phyloP scores from a whole-genome alignment of 306 rosid genomes.

The Corylus heterophylla region DNA sequence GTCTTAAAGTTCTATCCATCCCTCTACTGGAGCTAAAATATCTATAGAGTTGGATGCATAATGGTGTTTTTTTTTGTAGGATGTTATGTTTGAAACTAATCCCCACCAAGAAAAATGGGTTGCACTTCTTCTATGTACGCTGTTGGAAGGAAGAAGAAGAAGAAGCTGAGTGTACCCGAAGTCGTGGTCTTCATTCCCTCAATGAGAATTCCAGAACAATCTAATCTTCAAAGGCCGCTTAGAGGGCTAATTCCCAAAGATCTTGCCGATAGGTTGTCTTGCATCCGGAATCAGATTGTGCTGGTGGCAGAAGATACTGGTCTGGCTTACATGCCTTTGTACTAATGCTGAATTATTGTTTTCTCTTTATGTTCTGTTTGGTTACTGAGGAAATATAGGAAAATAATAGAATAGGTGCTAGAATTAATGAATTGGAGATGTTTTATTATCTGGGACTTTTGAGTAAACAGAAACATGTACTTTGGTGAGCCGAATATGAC shows the following conservation, averaged over 20 bases:
- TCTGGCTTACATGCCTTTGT: constrained; percentile 11
- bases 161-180: constrained; percentile 61
- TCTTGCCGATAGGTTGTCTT: constrained; percentile 55
- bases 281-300: constrained; percentile 77
- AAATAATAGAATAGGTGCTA: background rate
- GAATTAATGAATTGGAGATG: background rate
- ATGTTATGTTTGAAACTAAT: constrained; percentile 48
- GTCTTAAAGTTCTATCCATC: constrained; percentile 2
- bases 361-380: background rate
- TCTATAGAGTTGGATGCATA: constrained; percentile 21
- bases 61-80: constrained; percentile 47
- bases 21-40: constrained; percentile 15
- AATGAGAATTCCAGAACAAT: constrained; percentile 69
- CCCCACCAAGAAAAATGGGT: constrained; percentile 54
- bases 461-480: no score
- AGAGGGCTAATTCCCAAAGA: constrained; percentile 63
- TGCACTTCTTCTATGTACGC: constrained; percentile 72
- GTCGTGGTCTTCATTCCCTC: constrained; percentile 69
- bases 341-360: background rate
- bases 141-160: constrained; percentile 62
- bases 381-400: constrained; percentile 14
- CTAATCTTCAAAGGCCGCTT: constrained; percentile 67
- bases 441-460: background rate
- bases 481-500: no score
- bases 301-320: constrained; percentile 86